Conservation (phyloP, 2,329 filamentous ascomycete genomes). For the Pseudogymnoascus sp. region DNA sequence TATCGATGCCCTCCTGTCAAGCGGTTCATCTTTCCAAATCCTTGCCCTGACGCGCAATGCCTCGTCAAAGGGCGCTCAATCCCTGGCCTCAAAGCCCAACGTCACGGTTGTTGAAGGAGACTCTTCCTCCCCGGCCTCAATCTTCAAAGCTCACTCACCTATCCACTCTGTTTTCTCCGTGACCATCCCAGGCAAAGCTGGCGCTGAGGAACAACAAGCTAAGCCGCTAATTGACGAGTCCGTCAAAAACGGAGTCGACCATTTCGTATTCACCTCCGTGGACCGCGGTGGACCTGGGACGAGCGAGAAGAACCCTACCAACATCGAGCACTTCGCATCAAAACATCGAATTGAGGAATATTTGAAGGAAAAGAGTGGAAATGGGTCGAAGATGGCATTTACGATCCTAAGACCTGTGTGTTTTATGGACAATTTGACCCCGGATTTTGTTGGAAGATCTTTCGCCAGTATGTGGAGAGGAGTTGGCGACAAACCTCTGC, state of each 20-base stretch:
- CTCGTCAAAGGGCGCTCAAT: conserved; percentile 38
- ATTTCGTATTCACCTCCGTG: conserved; percentile 59
- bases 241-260: conserved; percentile 46
- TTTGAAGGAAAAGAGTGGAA: conserved; percentile 40
- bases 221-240: conserved; percentile 53
- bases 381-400: conserved; percentile 39
- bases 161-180: conserved; percentile 53
- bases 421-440: conserved; percentile 45
- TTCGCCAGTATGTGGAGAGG: conserved; percentile 32
- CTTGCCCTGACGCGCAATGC: conserved; percentile 49
- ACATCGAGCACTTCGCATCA: conserved; percentile 47
- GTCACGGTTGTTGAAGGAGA: conserved; percentile 51
- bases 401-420: conserved; percentile 49
- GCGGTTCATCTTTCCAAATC: conserved; percentile 36
- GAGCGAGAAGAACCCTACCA: conserved; percentile 41
- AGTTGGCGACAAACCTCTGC: conserved; percentile 31
- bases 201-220: conserved; percentile 38
- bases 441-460: conserved; percentile 29
- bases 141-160: conserved; percentile 40
- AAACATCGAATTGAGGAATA: conserved; percentile 52
- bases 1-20: conserved; percentile 29
- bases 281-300: conserved; percentile 51
- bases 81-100: conserved; percentile 37
- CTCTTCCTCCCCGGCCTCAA: conserved; percentile 39
- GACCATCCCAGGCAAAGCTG: conserved; percentile 32